These are phyloP conservation scores for Podospora tetraspora DNA, from an alignment of 495 filamentous ascomycete genomes.

Conservation along the genomic window DNA sequence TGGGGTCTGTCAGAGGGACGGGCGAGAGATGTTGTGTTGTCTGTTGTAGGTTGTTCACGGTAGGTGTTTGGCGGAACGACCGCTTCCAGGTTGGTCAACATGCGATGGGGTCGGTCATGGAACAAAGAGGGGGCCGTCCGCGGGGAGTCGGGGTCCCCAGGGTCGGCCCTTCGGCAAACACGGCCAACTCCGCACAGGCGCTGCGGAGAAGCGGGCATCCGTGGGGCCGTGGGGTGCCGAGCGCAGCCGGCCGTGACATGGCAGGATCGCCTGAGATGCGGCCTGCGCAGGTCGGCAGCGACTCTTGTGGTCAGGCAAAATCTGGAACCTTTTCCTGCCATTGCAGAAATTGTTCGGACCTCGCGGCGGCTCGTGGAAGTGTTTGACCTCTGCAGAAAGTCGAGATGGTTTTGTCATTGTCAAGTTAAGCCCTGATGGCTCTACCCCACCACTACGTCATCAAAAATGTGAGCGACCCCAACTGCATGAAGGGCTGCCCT, in stretches of 20 bases:
- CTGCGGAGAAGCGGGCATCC: slow-evolving; percentile 5
- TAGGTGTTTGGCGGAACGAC: not conserved
- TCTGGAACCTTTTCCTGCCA: not conserved
- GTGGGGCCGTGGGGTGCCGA: not conserved
- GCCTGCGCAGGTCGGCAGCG: not conserved
- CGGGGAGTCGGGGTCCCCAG: not conserved
- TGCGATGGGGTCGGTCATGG: not conserved
- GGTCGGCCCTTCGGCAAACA: not conserved
- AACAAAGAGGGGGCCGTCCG: not conserved
- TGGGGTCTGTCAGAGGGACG: not conserved
- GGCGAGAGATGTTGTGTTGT: not conserved
- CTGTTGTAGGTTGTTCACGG: not conserved
- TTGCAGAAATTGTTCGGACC: not conserved
- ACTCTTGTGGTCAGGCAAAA: not conserved
- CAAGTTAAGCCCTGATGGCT: not conserved
- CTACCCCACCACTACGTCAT: not conserved
- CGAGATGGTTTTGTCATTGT: not conserved
- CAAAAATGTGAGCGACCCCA: not conserved
- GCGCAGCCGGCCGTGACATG: not conserved
- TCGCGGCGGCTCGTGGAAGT: not conserved
- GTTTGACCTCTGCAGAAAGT: not conserved
- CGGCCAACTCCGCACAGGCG: not conserved
- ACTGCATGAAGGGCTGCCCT: not conserved
- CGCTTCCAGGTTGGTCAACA: not conserved
- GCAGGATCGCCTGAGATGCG: not conserved